Conservation (phyloP, 345 rosid species). For the Brassica rapa region DNA sequence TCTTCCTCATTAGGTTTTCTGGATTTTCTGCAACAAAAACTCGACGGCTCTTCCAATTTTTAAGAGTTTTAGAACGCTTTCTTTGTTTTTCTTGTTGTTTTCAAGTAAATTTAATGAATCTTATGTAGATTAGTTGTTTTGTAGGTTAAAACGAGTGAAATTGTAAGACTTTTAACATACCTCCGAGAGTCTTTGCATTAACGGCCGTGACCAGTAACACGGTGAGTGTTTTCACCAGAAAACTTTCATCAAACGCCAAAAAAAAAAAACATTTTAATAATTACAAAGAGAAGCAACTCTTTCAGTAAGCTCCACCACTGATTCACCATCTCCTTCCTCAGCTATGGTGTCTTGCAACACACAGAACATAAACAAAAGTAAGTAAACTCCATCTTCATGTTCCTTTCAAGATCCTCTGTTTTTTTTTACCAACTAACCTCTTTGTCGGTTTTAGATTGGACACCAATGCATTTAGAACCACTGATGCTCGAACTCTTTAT, state of each 20-base stretch:
- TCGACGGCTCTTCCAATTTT: no score
- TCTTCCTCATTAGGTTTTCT: no score
- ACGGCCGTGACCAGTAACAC: no score
- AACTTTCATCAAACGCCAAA: conserved; percentile 5
- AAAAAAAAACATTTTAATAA: conserved; percentile 15
- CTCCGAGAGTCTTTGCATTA: no score
- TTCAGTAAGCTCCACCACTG: conserved; percentile 30
- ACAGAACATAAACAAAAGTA: conserved; percentile 13
- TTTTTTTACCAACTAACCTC: conserved; percentile 45
- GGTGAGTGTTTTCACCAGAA: conserved; percentile 9
- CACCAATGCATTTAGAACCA: conserved; percentile 82
- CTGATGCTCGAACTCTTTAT: conserved; percentile 97
- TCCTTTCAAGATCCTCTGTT: conserved; percentile 6
- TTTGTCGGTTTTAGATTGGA: conserved; percentile 46
- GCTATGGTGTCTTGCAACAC: conserved; percentile 37
- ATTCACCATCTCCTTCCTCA: conserved; percentile 37
- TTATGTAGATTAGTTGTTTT: no score
- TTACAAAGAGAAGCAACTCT: conserved; percentile 38
- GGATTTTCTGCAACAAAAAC: no score
- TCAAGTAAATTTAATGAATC: no score
- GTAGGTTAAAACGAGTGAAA: no score
- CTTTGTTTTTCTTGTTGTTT: no score
- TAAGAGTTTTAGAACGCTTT: no score
- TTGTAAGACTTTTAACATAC: no score
- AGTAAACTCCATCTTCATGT: conserved; percentile 10